Percentiles rank a stretch among this genome's conserved stretches.
Evolutionary conservation across 768 basidiomycete genomes (phyloP).

Genomic region (Lentinula boryana): DNA sequence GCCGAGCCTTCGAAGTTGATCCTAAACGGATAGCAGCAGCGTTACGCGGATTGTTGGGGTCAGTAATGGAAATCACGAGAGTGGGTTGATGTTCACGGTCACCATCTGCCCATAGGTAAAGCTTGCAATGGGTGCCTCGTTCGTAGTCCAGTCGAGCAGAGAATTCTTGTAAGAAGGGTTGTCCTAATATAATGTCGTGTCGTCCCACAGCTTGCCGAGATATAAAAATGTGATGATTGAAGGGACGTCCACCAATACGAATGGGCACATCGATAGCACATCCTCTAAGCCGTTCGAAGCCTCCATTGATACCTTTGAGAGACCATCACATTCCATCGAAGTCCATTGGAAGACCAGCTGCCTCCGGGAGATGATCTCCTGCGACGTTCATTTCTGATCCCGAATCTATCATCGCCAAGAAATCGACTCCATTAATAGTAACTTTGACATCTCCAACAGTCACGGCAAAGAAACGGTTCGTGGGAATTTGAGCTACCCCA

Average conservation of each 20-base stretch:
- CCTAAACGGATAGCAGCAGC: neutral
- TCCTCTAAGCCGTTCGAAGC: constrained; percentile 10
- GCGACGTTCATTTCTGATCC: constrained; percentile 6
- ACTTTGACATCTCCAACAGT: neutral
- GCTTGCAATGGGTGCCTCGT: neutral
- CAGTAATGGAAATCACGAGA: neutral
- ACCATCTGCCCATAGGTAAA: constrained; percentile 4
- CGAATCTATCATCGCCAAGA: neutral
- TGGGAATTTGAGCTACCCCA: neutral
- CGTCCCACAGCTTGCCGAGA: neutral
- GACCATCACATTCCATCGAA: constrained; percentile 19
- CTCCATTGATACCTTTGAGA: constrained; percentile 17
- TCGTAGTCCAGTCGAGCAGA: constrained; percentile 5
- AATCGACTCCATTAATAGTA: neutral
- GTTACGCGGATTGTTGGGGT: constrained; percentile 1
- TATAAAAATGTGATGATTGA: constrained; percentile 23
- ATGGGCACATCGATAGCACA: constrained; percentile 13
- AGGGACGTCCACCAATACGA: constrained; percentile 11
- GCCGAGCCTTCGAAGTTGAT: too few relatives aligned
- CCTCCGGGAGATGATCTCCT: neutral
- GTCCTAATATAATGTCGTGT: constrained; percentile 14
- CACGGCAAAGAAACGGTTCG: constrained; percentile 1
- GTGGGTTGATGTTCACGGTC: neutral
- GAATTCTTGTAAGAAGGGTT: constrained; percentile 13
- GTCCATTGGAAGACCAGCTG: constrained; percentile 47